phyloP scores from a whole-genome alignment of 1,284 basidiomycete species.

The Melampsora abietis-canadensis region DNA sequence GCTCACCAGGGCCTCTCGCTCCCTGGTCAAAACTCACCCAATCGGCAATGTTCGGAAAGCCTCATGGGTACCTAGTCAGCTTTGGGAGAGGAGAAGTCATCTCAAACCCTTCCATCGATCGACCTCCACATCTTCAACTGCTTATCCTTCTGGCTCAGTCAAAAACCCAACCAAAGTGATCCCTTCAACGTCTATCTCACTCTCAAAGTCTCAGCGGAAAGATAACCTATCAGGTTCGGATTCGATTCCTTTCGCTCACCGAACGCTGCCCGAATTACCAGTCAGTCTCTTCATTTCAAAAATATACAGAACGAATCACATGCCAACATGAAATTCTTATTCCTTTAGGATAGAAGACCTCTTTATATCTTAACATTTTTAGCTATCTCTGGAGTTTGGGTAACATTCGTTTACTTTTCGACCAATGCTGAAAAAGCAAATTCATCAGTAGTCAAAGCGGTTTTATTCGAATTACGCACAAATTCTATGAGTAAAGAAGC shows the following conservation, averaged over 20 bases:
- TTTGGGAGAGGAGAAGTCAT: no score
- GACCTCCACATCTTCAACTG: conserved; percentile 29
- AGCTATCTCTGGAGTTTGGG: conserved; percentile 25
- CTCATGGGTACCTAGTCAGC: no score
- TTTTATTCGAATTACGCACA: conserved; percentile 29
- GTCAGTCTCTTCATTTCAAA: neutral
- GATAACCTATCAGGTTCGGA: conserved; percentile 9
- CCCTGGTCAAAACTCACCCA: no score
- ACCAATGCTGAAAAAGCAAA: conserved; percentile 38
- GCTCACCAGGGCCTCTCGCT: no score
- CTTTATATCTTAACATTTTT: conserved; percentile 24
- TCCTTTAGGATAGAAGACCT: conserved; percentile 17
- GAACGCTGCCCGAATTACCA: conserved; percentile 14
- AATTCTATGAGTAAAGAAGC: conserved; percentile 4
- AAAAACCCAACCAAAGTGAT: conserved; percentile 28
- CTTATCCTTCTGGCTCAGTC: conserved; percentile 41
- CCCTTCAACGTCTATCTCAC: neutral
- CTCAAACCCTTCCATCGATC: neutral
- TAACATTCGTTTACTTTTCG: conserved; percentile 31
- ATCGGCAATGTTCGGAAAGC: no score
- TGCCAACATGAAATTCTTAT: no score
- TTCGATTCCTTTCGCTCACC: conserved; percentile 18
- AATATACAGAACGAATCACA: no score
- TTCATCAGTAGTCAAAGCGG: conserved; percentile 30
- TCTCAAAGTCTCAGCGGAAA: neutral